Conservation (phyloP, 352 stramenopile species). For the Globisporangium paddicum region DNA sequence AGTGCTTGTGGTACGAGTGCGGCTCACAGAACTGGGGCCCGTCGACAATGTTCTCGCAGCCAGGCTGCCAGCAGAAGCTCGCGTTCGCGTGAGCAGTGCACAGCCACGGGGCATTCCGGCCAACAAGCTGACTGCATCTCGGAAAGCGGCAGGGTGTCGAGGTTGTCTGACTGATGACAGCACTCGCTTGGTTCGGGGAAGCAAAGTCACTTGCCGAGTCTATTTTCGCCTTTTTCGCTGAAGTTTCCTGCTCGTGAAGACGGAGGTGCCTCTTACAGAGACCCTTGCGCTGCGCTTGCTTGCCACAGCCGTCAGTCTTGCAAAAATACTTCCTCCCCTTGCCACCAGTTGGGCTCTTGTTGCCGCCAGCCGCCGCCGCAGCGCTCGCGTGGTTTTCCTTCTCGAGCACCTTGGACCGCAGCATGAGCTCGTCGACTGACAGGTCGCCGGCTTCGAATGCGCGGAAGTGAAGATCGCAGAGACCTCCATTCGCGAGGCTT, state of each 20-base stretch:
- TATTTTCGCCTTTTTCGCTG: background rate
- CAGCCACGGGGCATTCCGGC: constrained; percentile 18
- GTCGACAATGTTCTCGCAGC: constrained; percentile 55
- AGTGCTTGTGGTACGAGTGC: constrained; percentile 46
- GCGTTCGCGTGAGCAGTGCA: constrained; percentile 43
- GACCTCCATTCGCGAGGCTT: constrained; percentile 17
- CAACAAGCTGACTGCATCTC: constrained; percentile 29
- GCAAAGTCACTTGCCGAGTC: background rate
- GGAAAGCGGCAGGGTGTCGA: constrained; percentile 35
- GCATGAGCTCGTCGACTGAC: constrained; percentile 54
- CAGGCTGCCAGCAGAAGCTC: constrained; percentile 57
- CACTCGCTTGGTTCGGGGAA: constrained; percentile 5
- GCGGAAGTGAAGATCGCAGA: constrained; percentile 46
- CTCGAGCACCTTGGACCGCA: constrained; percentile 29
- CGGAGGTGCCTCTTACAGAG: constrained; percentile 67
- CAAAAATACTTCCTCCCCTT: constrained; percentile 67
- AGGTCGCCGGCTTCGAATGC: constrained; percentile 43
- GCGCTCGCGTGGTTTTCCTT: constrained; percentile 16
- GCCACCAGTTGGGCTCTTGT: constrained; percentile 8
- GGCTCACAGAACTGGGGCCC: constrained; percentile 51
- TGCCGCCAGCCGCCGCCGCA: constrained; percentile 7
- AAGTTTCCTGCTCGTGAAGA: constrained; percentile 21
- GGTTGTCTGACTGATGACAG: background rate
- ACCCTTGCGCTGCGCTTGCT: constrained; percentile 56
- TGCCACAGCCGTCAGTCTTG: constrained; percentile 50